Evolutionary conservation across 768 basidiomycete species (phyloP).

Genomic region (Boletus rubescentipes): DNA sequence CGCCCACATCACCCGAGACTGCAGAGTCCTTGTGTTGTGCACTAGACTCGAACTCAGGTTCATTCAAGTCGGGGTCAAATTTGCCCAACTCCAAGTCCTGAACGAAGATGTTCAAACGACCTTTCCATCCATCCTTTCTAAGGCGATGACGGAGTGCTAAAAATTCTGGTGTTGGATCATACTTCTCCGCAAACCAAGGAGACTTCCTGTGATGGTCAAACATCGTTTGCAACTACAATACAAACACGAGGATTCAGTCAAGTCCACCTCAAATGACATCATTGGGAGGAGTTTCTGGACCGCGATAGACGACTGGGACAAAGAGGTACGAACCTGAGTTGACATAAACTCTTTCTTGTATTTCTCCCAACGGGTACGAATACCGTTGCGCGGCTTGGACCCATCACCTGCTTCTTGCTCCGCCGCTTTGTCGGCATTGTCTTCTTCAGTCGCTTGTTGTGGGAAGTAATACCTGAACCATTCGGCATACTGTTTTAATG

Average conservation of each 20-base stretch:
- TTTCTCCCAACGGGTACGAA: constrained; percentile 84
- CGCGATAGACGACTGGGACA: constrained; percentile 6
- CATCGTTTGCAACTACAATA: constrained; percentile 87
- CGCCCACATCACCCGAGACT: constrained; percentile 36
- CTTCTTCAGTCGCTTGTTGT: constrained; percentile 77
- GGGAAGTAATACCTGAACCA: constrained; percentile 83
- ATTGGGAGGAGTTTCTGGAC: constrained; percentile 15
- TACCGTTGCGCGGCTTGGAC: constrained; percentile 80
- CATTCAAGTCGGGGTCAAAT: constrained; percentile 75
- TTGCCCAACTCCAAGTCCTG: constrained; percentile 81
- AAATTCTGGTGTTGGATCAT: constrained; percentile 75
- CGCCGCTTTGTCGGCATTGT: constrained; percentile 78
- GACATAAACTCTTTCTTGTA: constrained; percentile 91
- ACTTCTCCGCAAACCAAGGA: constrained; percentile 97
- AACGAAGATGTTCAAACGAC: constrained; percentile 68
- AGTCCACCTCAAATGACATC: constrained; percentile 5
- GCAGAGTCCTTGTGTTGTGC: constrained; percentile 55
- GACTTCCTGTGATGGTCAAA: constrained; percentile 94
- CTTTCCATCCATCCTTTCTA: constrained; percentile 83
- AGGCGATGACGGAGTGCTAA: constrained; percentile 72
- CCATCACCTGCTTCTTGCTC: constrained; percentile 83
- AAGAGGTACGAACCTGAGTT: constrained; percentile 69
- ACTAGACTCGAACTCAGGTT: constrained; percentile 52
- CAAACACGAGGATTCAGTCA: constrained; percentile 33
- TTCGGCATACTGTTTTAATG: constrained; percentile 81